Percentiles rank a stretch among this genome's conserved stretches.
phyloP scores from a whole-genome alignment of 345 rosid species.

The Lagerstroemia speciosa region DNA sequence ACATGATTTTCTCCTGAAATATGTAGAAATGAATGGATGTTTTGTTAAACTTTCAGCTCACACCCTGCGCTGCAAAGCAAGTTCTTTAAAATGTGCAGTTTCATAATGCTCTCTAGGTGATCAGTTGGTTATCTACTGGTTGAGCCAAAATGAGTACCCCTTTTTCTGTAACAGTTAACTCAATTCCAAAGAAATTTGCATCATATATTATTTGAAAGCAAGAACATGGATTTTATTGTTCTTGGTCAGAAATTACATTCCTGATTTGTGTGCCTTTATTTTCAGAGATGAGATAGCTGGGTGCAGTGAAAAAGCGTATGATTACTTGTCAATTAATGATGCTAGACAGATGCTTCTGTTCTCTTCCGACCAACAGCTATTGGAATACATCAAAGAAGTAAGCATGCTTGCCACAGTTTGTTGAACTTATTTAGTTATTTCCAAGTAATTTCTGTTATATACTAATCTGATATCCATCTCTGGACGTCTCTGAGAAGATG shows the following conservation, averaged over 20 bases:
- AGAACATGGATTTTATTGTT: background rate
- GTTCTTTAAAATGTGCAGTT: too few species aligned
- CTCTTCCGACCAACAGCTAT: constrained; percentile 65
- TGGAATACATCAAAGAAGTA: constrained; percentile 64
- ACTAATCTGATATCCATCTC: background rate
- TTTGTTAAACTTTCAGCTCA: too few species aligned
- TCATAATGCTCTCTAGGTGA: too few species aligned
- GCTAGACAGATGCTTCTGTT: constrained; percentile 69
- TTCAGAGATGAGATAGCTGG: constrained; percentile 94
- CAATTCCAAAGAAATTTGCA: background rate
- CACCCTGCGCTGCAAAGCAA: too few species aligned
- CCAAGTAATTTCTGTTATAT: background rate
- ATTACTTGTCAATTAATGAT: constrained; percentile 62
- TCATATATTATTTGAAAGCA: background rate
- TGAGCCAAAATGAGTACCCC: background rate
- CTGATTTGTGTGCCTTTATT: background rate
- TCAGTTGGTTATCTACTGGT: background rate
- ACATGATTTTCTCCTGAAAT: too few species aligned
- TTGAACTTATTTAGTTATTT: background rate
- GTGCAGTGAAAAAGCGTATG: constrained; percentile 98
- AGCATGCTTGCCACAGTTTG: background rate
- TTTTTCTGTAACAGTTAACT: background rate
- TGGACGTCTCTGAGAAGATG: background rate
- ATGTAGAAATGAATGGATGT: too few species aligned
- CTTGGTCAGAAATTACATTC: background rate